Conservation (phyloP, 2,329 filamentous ascomycete species). For the Sarocladiaceae sp. region DNA sequence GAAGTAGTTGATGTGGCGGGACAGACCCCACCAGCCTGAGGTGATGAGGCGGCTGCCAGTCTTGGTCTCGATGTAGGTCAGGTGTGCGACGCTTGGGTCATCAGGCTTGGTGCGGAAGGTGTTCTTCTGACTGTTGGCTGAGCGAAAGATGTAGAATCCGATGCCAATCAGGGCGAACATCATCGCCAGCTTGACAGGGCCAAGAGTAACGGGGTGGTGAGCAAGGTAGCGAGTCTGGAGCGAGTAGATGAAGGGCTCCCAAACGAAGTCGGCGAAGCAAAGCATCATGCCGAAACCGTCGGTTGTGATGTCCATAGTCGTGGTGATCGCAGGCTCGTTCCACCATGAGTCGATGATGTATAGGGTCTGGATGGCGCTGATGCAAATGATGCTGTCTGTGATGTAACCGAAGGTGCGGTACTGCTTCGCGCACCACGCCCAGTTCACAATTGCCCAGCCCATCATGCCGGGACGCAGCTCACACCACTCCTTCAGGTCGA, state of each 20-base stretch:
- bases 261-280: conserved; percentile 84
- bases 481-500: conserved; percentile 87
- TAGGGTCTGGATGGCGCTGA: conserved; percentile 71
- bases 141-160: conserved; percentile 90
- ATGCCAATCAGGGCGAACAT: conserved; percentile 63
- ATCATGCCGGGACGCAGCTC: conserved; percentile 91
- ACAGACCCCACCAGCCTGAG: conserved; percentile 89
- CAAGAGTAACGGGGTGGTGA: conserved; percentile 76
- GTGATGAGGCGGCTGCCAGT: conserved; percentile 76
- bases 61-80: conserved; percentile 82
- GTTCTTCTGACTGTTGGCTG: conserved; percentile 95
- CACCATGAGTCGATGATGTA: conserved; percentile 83
- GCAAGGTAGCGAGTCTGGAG: conserved; percentile 82
- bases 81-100: conserved; percentile 72
- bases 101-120: conserved; percentile 82
- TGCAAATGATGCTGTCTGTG: conserved; percentile 80
- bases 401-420: conserved; percentile 80
- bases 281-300: conserved; percentile 97
- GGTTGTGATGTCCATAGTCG: conserved; percentile 89
- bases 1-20: conserved; percentile 92
- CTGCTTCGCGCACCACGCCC: conserved; percentile 81
- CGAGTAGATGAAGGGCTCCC: conserved; percentile 88
- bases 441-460: conserved; percentile 82
- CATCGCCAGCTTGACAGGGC: conserved; percentile 57
- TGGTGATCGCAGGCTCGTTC: conserved; percentile 85